phyloP scores from a whole-genome alignment of 163 green algal species.

The Scenedesmus sp. region DNA sequence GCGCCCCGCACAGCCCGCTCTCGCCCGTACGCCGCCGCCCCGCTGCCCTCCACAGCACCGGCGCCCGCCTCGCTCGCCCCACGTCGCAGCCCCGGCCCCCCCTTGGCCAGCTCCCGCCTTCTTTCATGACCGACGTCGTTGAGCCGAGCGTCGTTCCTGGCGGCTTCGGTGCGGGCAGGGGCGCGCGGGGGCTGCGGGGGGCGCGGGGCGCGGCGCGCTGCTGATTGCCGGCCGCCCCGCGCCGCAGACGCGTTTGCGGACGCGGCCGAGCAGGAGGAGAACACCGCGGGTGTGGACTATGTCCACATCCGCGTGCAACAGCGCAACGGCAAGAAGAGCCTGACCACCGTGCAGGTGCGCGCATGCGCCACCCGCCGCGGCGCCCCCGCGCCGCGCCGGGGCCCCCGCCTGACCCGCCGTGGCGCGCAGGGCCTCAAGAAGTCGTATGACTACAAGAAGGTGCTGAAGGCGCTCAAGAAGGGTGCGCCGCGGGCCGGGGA shows the following conservation, averaged over 20 bases:
- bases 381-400: slow-evolving; percentile 26
- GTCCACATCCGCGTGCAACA: slow-evolving; percentile 98
- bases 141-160: slow-evolving; percentile 15
- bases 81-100: too few relatives aligned
- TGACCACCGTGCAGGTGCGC: slow-evolving; percentile 95
- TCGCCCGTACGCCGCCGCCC: too few relatives aligned
- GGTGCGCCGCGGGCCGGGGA: slow-evolving; percentile 50
- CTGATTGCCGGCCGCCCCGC: background rate
- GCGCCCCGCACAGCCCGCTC: too few relatives aligned
- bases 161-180: slow-evolving; percentile 38
- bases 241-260: slow-evolving; percentile 48
- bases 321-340: slow-evolving; percentile 97
- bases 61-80: too few relatives aligned
- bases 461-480: slow-evolving; percentile 99
- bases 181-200: background rate
- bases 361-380: background rate
- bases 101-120: too few relatives aligned
- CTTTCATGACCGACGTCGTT: slow-evolving; percentile 45
- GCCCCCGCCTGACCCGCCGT: slow-evolving; percentile 45
- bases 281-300: slow-evolving; percentile 65
- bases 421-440: slow-evolving; percentile 71
- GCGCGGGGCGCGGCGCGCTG: background rate
- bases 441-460: slow-evolving; percentile 97
- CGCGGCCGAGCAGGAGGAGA: slow-evolving; percentile 43
- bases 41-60: too few relatives aligned